Evolutionary conservation across 257 asterid species (phyloP).

Genomic region (Ophiorrhiza pumila): DNA sequence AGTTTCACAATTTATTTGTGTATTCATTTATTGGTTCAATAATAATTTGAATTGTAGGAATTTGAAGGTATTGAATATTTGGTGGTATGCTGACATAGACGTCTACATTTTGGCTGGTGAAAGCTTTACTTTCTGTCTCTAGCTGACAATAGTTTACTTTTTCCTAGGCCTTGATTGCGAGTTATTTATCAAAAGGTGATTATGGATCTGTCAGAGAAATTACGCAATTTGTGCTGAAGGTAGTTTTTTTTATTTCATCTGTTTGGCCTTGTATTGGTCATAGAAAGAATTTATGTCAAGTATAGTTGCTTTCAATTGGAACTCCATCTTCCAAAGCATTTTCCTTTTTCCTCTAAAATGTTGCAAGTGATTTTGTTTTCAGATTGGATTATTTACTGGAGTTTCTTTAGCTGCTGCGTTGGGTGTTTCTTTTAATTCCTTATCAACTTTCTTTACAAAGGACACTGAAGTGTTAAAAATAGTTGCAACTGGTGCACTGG

Average conservation of each 20-base stretch:
- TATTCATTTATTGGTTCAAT: no score
- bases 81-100: background rate
- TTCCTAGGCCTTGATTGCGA: conserved; percentile 74
- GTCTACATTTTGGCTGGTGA: background rate
- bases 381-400: conserved; percentile 71
- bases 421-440: conserved; percentile 60
- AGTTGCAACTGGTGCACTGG: conserved; percentile 66
- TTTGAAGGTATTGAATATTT: background rate
- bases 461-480: conserved; percentile 59
- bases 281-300: background rate
- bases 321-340: background rate
- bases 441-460: conserved; percentile 67
- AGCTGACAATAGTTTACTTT: conserved; percentile 7
- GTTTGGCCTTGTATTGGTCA: conserved; percentile 11
- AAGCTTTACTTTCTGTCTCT: no score
- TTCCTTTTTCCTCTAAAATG: conserved; percentile 10
- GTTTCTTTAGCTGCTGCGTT: conserved; percentile 56
- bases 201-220: conserved; percentile 61
- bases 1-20: no score
- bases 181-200: conserved; percentile 67
- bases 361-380: conserved; percentile 23
- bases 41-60: background rate
- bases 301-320: background rate
- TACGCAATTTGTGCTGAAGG: conserved; percentile 66
- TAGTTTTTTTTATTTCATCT: conserved; percentile 26